Percentiles rank a stretch among this genome's conserved stretches.
phyloP scores from a whole-genome alignment of 257 asterid genomes.

The Solanum gandarillasii region DNA sequence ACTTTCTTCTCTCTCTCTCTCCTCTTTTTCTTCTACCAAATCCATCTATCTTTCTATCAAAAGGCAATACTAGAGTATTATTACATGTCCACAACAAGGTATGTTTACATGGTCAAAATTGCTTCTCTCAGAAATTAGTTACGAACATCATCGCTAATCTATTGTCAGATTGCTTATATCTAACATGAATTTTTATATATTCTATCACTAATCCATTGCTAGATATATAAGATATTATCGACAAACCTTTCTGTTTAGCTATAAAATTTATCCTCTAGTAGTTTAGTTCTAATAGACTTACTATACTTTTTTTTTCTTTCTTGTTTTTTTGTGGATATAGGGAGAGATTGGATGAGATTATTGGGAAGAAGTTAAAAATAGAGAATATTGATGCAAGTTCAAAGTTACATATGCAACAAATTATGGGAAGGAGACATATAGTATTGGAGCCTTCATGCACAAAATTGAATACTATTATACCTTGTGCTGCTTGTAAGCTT shows the following conservation, averaged over 20 bases:
- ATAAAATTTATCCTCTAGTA: neutral
- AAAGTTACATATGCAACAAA: neutral
- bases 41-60: slow-evolving; percentile 6
- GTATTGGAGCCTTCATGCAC: slow-evolving; percentile 33
- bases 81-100: slow-evolving; percentile 79
- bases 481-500: slow-evolving; percentile 95
- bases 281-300: neutral
- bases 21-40: neutral
- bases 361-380: slow-evolving; percentile 54
- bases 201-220: neutral
- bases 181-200: neutral
- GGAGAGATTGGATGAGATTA: slow-evolving; percentile 60
- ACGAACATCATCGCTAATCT: neutral
- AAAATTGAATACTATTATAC: slow-evolving; percentile 60
- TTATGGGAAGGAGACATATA: slow-evolving; percentile 52
- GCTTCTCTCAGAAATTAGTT: neutral
- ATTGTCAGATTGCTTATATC: neutral
- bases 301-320: neutral
- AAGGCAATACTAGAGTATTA: neutral
- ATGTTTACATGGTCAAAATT: neutral
- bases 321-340: slow-evolving; percentile 3
- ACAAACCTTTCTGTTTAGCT: neutral
- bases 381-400: slow-evolving; percentile 33
- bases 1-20: neutral
- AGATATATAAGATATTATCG: neutral